These are phyloP conservation scores for Mucor racemosus DNA, from an alignment of 371 early-diverging fungal genomes.

Conservation along the genomic window DNA sequence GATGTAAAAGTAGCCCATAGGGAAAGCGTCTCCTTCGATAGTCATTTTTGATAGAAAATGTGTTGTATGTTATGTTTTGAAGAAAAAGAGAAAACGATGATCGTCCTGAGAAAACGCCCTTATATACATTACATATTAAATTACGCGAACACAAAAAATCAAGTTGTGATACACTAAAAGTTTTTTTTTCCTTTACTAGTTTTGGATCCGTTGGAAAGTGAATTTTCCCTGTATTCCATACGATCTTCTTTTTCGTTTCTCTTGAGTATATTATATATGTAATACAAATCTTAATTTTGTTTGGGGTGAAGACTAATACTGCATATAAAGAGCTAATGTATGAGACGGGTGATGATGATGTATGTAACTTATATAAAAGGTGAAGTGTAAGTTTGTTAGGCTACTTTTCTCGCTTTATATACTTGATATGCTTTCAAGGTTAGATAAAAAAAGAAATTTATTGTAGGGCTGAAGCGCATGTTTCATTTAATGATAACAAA, in stretches of 20 bases:
- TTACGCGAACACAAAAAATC: not conserved
- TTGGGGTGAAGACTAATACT: too few species aligned
- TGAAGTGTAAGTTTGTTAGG: too few species aligned
- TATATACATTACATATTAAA: not conserved
- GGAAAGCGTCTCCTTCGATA: slow-evolving; percentile 31
- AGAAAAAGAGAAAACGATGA: slow-evolving; percentile 1
- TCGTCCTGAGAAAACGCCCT: not conserved
- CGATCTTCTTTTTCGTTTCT: not conserved
- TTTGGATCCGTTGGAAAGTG: slow-evolving; percentile 5
- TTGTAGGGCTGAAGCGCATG: too few species aligned
- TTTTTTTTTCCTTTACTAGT: slow-evolving; percentile 5
- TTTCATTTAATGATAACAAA: too few species aligned
- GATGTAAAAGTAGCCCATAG: slow-evolving; percentile 51
- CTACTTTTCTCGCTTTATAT: too few species aligned
- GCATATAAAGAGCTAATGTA: too few species aligned
- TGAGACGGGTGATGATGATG: too few species aligned
- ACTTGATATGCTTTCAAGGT: too few species aligned
- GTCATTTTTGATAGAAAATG: slow-evolving; percentile 32
- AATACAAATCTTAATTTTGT: too few species aligned
- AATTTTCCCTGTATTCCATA: not conserved
- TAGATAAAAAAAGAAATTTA: too few species aligned
- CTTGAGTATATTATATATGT: too few species aligned
- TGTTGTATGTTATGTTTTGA: not conserved
- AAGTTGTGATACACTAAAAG: not conserved
- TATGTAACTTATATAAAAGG: too few species aligned